Evolutionary conservation across 1,284 basidiomycete species (phyloP).

Genomic region (Austroboletus niveus): DNA sequence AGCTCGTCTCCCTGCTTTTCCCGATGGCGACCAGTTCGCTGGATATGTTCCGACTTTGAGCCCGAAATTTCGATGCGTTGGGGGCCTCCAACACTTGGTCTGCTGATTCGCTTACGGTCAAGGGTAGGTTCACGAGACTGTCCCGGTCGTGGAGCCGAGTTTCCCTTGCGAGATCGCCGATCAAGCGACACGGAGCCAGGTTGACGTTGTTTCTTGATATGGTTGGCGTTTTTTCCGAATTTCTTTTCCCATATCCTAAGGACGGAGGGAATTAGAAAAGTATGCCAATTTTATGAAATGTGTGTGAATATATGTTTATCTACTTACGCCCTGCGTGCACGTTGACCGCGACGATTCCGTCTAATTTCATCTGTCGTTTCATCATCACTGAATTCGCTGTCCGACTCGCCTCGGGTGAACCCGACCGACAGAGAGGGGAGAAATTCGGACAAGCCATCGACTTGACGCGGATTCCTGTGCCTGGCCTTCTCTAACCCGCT

Average conservation of each 20-base stretch:
- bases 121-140: background rate
- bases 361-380: slow-evolving; percentile 58
- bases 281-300: background rate
- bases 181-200: slow-evolving; percentile 8
- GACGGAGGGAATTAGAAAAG: slow-evolving; percentile 7
- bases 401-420: slow-evolving; percentile 77
- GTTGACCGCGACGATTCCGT: slow-evolving; percentile 91
- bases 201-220: slow-evolving; percentile 68
- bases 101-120: background rate
- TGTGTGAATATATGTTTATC: background rate
- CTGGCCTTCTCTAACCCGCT: slow-evolving; percentile 11
- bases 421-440: slow-evolving; percentile 86
- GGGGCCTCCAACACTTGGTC: background rate
- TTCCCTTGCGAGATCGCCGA: slow-evolving; percentile 17
- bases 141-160: background rate
- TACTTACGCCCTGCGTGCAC: slow-evolving; percentile 87
- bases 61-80: background rate
- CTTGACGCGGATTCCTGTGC: background rate
- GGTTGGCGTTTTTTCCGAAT: slow-evolving; percentile 88
- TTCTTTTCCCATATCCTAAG: slow-evolving; percentile 96
- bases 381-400: slow-evolving; percentile 78
- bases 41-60: background rate
- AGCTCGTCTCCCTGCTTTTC: slow-evolving; percentile 37
- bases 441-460: slow-evolving; percentile 67
- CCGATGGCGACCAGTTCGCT: background rate